These are phyloP conservation scores for Hagleromyces aurorensis DNA, from an alignment of 805 yeast species.

Conservation along the genomic window DNA sequence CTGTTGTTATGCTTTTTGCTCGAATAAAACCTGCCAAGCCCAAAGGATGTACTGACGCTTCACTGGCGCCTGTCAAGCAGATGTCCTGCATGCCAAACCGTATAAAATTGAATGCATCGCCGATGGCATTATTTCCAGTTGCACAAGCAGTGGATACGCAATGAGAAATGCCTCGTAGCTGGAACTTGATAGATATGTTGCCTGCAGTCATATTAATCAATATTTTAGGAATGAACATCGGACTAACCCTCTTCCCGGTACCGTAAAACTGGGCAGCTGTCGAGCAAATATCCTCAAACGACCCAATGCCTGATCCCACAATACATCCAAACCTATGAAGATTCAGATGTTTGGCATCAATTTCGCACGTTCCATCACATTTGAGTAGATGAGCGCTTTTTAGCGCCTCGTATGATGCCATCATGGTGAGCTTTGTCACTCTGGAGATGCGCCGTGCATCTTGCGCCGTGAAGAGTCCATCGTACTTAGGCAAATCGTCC, in stretches of 20 bases:
- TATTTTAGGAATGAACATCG: conserved; percentile 76
- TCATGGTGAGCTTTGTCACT: conserved; percentile 72
- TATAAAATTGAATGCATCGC: conserved; percentile 84
- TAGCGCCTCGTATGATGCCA: conserved; percentile 72
- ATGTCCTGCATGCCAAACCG: conserved; percentile 73
- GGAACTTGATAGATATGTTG: conserved; percentile 69
- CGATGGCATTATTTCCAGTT: conserved; percentile 88
- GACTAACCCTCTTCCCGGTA: conserved; percentile 55
- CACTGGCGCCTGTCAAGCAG: conserved; percentile 93
- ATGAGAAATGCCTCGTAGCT: conserved; percentile 79
- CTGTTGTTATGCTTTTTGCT: conserved; percentile 68
- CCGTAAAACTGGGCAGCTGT: conserved; percentile 33
- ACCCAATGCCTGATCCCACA: conserved; percentile 92
- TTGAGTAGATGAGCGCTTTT: conserved; percentile 53
- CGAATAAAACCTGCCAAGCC: conserved; percentile 88
- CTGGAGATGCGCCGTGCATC: conserved; percentile 50
- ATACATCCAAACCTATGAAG: conserved; percentile 49
- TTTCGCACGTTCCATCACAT: conserved; percentile 19
- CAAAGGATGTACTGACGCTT: conserved; percentile 76
- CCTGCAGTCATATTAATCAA: conserved; percentile 94
- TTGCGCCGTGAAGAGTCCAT: conserved; percentile 34
- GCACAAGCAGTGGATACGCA: conserved; percentile 94
- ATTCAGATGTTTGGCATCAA: conserved; percentile 23
- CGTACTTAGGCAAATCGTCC: conserved; percentile 28
- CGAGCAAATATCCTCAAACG: conserved; percentile 57